A percentile compares a stretch with the other conserved stretches of the same genome.
phyloP scores from a whole-genome alignment of 176 grass and related monocot genomes.

The Phyllostachys edulis region DNA sequence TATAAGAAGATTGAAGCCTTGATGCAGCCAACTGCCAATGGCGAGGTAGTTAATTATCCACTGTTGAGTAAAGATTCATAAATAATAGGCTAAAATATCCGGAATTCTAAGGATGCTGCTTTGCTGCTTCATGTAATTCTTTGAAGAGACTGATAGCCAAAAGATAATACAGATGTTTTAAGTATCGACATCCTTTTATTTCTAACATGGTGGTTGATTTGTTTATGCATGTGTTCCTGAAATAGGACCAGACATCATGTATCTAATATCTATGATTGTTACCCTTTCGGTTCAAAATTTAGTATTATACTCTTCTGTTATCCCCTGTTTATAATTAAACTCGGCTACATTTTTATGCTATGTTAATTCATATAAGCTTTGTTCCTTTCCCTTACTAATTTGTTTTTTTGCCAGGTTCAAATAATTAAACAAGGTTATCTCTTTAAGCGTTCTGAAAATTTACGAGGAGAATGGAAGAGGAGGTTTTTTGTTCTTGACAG shows the following conservation, averaged over 20 bases:
- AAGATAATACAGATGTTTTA: constrained; percentile 17
- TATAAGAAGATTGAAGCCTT: constrained; percentile 94
- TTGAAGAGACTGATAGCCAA: constrained; percentile 6
- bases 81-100: neutral
- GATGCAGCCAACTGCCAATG: constrained; percentile 85
- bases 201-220: constrained; percentile 14
- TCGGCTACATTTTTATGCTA: neutral
- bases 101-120: constrained; percentile 2
- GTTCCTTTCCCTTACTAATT: neutral
- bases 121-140: neutral
- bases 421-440: constrained; percentile 98
- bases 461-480: constrained; percentile 90
- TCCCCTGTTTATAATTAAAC: constrained; percentile 15
- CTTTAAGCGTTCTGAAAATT: constrained; percentile 77
- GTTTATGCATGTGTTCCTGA: neutral
- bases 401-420: constrained; percentile 73
- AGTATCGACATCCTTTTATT: neutral
- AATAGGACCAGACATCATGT: neutral
- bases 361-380: neutral
- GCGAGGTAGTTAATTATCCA: constrained; percentile 60
- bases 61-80: constrained; percentile 19
- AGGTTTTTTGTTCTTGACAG: constrained; percentile 96
- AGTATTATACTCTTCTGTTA: neutral
- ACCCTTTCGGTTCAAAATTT: constrained; percentile 24
- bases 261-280: constrained; percentile 2